Base-by-base conservation (phyloP, 805 yeast genomes). In the Saturnispora dispora region DNA sequence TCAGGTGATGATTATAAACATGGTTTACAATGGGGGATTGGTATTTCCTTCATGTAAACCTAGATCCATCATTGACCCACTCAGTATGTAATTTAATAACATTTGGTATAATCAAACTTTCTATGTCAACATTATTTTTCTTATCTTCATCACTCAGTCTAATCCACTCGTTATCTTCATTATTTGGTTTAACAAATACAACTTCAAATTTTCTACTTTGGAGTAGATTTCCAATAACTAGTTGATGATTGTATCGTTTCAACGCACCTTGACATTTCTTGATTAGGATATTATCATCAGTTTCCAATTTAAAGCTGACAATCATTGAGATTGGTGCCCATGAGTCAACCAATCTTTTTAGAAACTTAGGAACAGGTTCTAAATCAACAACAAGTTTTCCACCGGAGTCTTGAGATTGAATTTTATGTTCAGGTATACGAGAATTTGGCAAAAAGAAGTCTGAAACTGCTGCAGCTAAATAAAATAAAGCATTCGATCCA, bases 271-370 rank as follows among this genome's bases (percentile, higher is more conserved):
- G 71, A 10, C 96, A 86, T 68, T 93, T 93, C 52, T 75, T 72
- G 45, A 89, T 74, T 56, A 93, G 71, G 23, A 93, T 78, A 8
- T 71, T 58, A 51, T 69, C 64, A 65, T 93, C 99, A 0, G 99
- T 93, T 63, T 93, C 99, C 48, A 93, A 75, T 66, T 93, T 93
- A 71, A 93, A 93, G 17, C 96, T 86, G 1, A 91, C 85, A 52
- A 93, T 88, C 95, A 89, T 86, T 1, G 97, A 95, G 11, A 82
- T 79, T 2, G 95, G 96, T 0, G 96, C 96, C 99, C 99, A 93
- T 10, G 82, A 77, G 57, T 88, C 95, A 1, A 90, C 97, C 54
- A 93, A 71, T 52, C 96, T 74, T 56, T 88, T 79, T 60, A 93
- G 75, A 60, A 93, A 91, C 63, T 93, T 93, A 18, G 99, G 99